Conservation (phyloP, 2,329 filamentous ascomycete genomes). For the Epichloe hybrida region DNA sequence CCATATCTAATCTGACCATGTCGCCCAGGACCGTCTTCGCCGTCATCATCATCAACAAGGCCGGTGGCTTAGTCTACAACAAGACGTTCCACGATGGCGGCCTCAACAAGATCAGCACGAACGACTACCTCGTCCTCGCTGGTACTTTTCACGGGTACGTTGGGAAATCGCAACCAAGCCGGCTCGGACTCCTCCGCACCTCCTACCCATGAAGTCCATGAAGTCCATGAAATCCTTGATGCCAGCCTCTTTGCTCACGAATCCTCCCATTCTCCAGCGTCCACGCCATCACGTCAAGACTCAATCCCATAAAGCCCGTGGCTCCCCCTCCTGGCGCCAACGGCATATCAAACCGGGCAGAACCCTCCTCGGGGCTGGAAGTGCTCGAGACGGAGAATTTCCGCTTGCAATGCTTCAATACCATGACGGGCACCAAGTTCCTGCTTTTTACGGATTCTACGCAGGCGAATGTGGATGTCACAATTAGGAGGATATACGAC, state of each 20-base stretch:
- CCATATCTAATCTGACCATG: neutral
- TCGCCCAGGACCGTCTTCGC: slow-evolving; percentile 73
- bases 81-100: slow-evolving; percentile 78
- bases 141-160: slow-evolving; percentile 89
- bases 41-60: slow-evolving; percentile 97
- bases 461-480: slow-evolving; percentile 74
- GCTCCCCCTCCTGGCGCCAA: slow-evolving; percentile 22
- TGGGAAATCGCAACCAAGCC: too few relatives aligned
- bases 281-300: slow-evolving; percentile 53
- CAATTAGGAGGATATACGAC: slow-evolving; percentile 80
- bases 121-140: slow-evolving; percentile 92
- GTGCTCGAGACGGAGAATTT: slow-evolving; percentile 91
- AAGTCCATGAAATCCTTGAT: too few relatives aligned
- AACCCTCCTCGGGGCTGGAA: slow-evolving; percentile 68
- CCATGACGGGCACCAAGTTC: slow-evolving; percentile 89
- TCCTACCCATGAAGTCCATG: too few relatives aligned
- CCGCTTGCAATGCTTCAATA: slow-evolving; percentile 90
- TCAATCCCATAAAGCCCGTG: slow-evolving; percentile 39
- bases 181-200: too few relatives aligned
- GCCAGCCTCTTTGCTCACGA: slow-evolving; percentile 4
- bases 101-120: slow-evolving; percentile 78
- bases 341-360: slow-evolving; percentile 34
- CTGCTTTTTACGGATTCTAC: slow-evolving; percentile 84
- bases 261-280: slow-evolving; percentile 30
- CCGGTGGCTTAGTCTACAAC: slow-evolving; percentile 91